Evolutionary conservation across 208 protist genomes (phyloP), one percentile per base, ranked within the genome.

Genomic region (Leishmania braziliensis): DNA sequence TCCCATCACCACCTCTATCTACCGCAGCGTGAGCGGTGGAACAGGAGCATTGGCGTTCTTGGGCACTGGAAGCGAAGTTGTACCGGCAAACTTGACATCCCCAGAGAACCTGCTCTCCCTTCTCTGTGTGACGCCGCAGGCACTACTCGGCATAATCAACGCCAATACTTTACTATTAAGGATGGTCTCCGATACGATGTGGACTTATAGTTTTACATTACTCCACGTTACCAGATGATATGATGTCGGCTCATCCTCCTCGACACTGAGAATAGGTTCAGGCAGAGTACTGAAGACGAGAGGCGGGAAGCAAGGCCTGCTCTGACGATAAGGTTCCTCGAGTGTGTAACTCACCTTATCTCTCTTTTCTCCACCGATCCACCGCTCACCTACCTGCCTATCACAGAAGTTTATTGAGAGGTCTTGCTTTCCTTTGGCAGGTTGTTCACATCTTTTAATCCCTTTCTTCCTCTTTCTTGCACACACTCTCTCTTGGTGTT

Each of bases 171-270:
- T 97, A 26, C 68, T 97, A 10, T 73, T 97, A 75, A 89, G 91
- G 69, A 93, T 96, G 80, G 90, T 97, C 65, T 92, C 92, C 58
- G 94, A 97, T 95, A 97, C 92, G 95, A 97, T 96, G 92, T 95
- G 91, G 75, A 95, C 90, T 92, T 97, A 97, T 97, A 95, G 92
- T 79, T 90, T 95, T 85, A 94, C 95, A 94, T 77, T 89, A 72
- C 58, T 70, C 75, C 87, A 86, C 79, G 62, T 12, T 26, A 66
- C 23, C 51, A 23, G 10, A 39, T 75, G 71, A 48, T 60, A 23
- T 20, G 18, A 43, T 5, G 18, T 2, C 36, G 51, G 23, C 51
- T 23, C 56, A 68, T 66, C 39, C 4, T 66, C 56, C 2, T 20
- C 66, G 39, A 50, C 39, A 43, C 66, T 43, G 16, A n/a, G 66